These are phyloP conservation scores for Xylaria hypoxylon DNA, from an alignment of 2,329 filamentous ascomycete species.

Conservation along the genomic window DNA sequence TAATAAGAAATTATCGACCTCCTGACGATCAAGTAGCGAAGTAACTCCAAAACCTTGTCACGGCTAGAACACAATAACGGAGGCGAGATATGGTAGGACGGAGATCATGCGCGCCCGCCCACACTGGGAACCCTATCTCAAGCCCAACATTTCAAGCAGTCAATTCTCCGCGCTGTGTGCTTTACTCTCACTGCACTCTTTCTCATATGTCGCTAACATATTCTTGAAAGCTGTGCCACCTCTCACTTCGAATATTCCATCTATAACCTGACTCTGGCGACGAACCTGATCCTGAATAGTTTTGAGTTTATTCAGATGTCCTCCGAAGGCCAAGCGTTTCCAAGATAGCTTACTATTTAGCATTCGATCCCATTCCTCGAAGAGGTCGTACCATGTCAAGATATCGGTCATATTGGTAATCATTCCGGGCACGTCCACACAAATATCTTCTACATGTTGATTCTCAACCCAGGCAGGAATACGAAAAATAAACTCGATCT, in stretches of 20 bases:
- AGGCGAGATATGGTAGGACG: too few relatives aligned
- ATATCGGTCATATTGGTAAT: background rate
- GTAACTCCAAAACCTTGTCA: background rate
- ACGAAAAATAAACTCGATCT: background rate
- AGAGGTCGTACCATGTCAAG: slow-evolving; percentile 6
- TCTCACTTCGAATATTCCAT: background rate
- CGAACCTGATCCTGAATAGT: background rate
- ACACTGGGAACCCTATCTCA: background rate
- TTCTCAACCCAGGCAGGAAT: background rate
- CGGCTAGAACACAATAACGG: too few relatives aligned
- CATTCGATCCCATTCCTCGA: background rate
- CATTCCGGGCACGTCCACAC: background rate
- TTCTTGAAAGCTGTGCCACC: background rate
- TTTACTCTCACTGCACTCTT: background rate
- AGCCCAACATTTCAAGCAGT: too few relatives aligned
- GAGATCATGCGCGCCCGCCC: too few relatives aligned
- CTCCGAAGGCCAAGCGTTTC: background rate
- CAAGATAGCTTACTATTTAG: background rate
- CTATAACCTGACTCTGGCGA: background rate
- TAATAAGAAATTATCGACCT: background rate
- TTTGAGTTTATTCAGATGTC: background rate
- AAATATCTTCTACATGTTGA: background rate
- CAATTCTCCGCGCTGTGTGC: background rate
- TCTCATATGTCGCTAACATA: background rate
- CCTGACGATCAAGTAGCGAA: background rate